Evolutionary conservation across 2,329 filamentous ascomycete genomes (phyloP), one percentile per base, ranked within the genome.

Genomic region (Colletotrichum lindemuthianum): DNA sequence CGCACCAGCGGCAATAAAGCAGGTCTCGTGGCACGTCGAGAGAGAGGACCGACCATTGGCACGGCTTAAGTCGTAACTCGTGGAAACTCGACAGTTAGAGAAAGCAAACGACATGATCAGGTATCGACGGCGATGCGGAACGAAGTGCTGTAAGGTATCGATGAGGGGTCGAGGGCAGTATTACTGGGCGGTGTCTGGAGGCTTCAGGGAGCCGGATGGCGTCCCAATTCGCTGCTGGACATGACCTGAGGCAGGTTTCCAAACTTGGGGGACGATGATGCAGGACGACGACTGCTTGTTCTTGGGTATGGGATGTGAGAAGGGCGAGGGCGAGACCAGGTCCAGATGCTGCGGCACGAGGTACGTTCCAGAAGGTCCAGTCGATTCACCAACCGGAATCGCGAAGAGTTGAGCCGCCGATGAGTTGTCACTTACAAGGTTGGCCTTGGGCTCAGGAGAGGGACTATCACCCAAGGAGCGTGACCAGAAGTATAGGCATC

Each of bases 311-410:
- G 24, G 50, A 50, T 33, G 39, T 15, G 56, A 40, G 33, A 63
- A 36, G 33, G 39, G 53, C 59, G 58, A 40, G 16, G 32, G 24
- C 15, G 16, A n/a, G 44, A 49, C 57, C 41, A 44, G 49, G 43
- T 65, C 61, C 52, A 56, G 58, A 63, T 57, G 7, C 51, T 63
- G 52, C 58, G 41, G 44, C 47, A 33, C 37, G 39, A 43, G 47
- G 45, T 50, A 50, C 45, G 13, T 58, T 58, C 24, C 16, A 57
- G 54, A 57, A 57, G 44, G 54, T 57, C 34, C 51, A 65, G 32
- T 47, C 58, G 44, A 57, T 24, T 34, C 51, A 61, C 63, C 63
- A 65, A 65, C 58, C 58, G 58, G 63, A 65, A 63, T n/a, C 37
- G 52, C 33, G 43, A 52, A 52, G 32, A n/a, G 40, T 33, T 41